Base-by-base conservation (phyloP, 169 alveolate genomes). In the Eimeria zaria region DNA sequence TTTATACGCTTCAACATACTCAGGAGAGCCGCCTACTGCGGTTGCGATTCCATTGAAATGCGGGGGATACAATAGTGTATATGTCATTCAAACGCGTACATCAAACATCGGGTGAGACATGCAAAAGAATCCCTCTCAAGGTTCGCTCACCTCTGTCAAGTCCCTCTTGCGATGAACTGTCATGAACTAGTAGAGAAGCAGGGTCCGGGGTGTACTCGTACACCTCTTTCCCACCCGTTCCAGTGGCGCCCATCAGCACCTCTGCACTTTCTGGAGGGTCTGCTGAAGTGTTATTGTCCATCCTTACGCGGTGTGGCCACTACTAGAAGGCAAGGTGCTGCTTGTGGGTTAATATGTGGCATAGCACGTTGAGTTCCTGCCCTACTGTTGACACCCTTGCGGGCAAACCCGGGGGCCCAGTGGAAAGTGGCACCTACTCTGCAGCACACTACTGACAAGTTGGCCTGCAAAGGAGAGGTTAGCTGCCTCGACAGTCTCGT, bases 191-290 rank as follows among this genome's bases (percentile, higher is more conserved):
- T n/a, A 64, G 67, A 41, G 94, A 87, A 11, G 84, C 94, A 3
- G 94, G 94, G 62, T 87, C 94, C 27, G 94, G 94, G 30, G 94
- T 87, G 62, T 87, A 87, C 53, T 87, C 94, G 62, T 87, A 87
- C 18, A 87, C 94, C 74, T 87, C 94, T 58, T 87, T 87, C 30
- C 94, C 94, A 24, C 94, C 94, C 53, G 83, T 12, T n/a, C 83
- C 81, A 64, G 22, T 87, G 27, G 67, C 67, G 94, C 83, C 64
- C 60, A 87, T 24, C 46, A 87, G 81, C 81, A 87, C 84, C 44
- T 41, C 94, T 11, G 67, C 83, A 74, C 83, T 7, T 64, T 62
- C 41, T 36, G 62, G 27, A 22, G 84, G 53, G 22, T 44, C 67
- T 9, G 67, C 46, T 62, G 78, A 62, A 44, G 60, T 8, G 27